phyloP scores from a whole-genome alignment of 139 green algal genomes.

The Raphidocelis subcapitata region DNA sequence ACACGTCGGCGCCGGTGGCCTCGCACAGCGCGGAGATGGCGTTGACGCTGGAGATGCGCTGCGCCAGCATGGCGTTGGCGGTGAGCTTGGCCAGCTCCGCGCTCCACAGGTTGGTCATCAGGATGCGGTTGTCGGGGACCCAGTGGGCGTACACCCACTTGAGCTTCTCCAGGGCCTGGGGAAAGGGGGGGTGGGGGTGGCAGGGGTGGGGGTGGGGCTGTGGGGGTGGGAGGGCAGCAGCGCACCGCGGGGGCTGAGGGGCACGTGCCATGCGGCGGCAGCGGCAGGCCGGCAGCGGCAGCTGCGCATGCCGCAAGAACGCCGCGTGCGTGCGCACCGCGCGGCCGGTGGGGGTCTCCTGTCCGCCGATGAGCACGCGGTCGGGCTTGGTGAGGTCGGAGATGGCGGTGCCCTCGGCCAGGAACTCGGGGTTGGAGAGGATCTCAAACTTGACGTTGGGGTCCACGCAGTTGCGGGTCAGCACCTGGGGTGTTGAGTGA shows the following conservation, averaged over 20 bases:
- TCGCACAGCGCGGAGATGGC: slow-evolving; percentile 98
- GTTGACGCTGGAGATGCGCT: slow-evolving; percentile 99
- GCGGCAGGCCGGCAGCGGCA: too few relatives aligned
- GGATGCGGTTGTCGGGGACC: slow-evolving; percentile 91
- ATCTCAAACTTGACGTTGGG: slow-evolving; percentile 90
- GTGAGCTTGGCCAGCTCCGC: slow-evolving; percentile 98
- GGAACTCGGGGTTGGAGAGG: slow-evolving; percentile 93
- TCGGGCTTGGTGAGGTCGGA: slow-evolving; percentile 23
- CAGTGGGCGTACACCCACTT: slow-evolving; percentile 94
- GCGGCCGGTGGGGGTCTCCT: slow-evolving; percentile 28
- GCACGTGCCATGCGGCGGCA: too few relatives aligned
- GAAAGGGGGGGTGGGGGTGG: not conserved
- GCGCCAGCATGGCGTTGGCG: slow-evolving; percentile 97
- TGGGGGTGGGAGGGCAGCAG: too few relatives aligned
- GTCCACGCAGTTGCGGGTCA: slow-evolving; percentile 76
- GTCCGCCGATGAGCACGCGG: slow-evolving; percentile 26
- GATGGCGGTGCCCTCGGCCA: slow-evolving; percentile 91
- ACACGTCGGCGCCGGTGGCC: slow-evolving; percentile 91
- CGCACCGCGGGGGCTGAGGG: too few relatives aligned
- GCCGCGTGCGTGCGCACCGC: slow-evolving; percentile 22
- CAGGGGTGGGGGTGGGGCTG: not conserved
- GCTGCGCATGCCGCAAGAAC: too few relatives aligned
- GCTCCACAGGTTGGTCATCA: slow-evolving; percentile 95
- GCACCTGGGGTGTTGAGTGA: slow-evolving; percentile 56
- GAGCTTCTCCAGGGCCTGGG: slow-evolving; percentile 71